A percentile compares a stretch with the other conserved stretches of the same genome.
These are phyloP conservation scores for Cucumis cinereus DNA, from an alignment of 306 rosid species.

Conservation along the genomic window DNA sequence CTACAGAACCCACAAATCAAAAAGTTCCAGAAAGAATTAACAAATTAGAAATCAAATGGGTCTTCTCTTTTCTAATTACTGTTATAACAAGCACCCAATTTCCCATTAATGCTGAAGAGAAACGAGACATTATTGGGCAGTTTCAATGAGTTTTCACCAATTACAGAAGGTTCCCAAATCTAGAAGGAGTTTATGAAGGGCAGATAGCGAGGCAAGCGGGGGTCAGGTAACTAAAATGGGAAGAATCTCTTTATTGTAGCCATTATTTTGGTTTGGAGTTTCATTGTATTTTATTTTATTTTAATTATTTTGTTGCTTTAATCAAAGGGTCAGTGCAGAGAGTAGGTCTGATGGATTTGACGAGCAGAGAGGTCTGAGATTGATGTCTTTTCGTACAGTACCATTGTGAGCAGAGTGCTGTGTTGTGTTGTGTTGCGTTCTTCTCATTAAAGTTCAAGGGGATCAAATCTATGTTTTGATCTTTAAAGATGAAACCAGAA, in stretches of 20 bases:
- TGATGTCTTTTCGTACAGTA: slow-evolving; percentile 13
- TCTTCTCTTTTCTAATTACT: not conserved
- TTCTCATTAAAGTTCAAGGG: not conserved
- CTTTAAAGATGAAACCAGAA: not conserved
- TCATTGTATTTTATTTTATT: not conserved
- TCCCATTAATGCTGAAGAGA: not conserved
- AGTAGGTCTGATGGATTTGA: slow-evolving; percentile 1
- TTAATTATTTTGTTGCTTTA: not conserved
- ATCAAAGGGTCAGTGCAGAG: slow-evolving; percentile 20
- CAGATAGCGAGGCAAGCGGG: slow-evolving; percentile 5
- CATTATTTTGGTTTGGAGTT: slow-evolving; percentile 13
- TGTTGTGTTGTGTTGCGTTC: not conserved
- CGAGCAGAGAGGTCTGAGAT: not conserved
- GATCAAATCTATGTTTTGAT: not conserved
- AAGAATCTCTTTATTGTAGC: not conserved
- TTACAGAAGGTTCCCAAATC: slow-evolving; percentile 19
- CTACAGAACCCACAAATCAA: not conserved
- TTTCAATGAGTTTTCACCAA: not conserved
- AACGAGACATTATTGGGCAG: not conserved
- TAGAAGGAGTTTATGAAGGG: slow-evolving; percentile 16
- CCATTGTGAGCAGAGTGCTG: not conserved
- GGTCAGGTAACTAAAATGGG: slow-evolving; percentile 26
- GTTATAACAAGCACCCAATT: not conserved
- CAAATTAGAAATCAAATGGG: too few species aligned
- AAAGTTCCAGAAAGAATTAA: not conserved